Percentiles rank a stretch among this genome's conserved stretches.
These are phyloP conservation scores for Peronospora destructor DNA, from an alignment of 352 stramenopile genomes.

Conservation along the genomic window DNA sequence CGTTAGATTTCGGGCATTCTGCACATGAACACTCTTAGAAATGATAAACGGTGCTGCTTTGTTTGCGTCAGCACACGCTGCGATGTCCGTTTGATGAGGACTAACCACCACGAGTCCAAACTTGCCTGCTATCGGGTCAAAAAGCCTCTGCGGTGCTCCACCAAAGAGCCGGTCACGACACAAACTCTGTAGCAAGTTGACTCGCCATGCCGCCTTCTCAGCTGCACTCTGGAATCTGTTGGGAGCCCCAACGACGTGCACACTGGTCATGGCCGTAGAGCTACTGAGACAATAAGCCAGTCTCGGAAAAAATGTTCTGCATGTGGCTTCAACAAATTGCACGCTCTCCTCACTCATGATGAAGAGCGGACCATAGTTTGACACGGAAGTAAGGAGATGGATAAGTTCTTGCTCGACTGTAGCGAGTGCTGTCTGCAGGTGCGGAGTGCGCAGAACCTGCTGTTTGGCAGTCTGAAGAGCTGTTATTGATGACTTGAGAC, in stretches of 20 bases:
- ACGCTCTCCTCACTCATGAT: conserved; percentile 61
- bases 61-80: conserved; percentile 42
- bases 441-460: conserved; percentile 33
- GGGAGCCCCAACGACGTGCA: conserved; percentile 53
- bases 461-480: conserved; percentile 47
- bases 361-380: conserved; percentile 44
- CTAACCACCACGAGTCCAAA: conserved; percentile 60
- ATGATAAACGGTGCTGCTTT: conserved; percentile 53
- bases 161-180: conserved; percentile 53
- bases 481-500: conserved; percentile 32
- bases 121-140: conserved; percentile 29
- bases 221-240: conserved; percentile 42
- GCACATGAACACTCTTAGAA: conserved; percentile 52
- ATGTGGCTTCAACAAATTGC: conserved; percentile 54
- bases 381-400: conserved; percentile 44
- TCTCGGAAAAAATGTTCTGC: conserved; percentile 54
- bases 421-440: conserved; percentile 45
- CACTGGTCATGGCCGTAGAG: conserved; percentile 41
- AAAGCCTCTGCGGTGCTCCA: conserved; percentile 34
- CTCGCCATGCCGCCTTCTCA: conserved; percentile 50
- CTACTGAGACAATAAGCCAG: conserved; percentile 54
- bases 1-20: conserved; percentile 38
- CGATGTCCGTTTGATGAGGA: conserved; percentile 48
- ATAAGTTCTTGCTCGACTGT: conserved; percentile 50
- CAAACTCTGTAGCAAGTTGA: conserved; percentile 47